Conservation (phyloP, 495 filamentous ascomycete genomes). For the Chaetomidium leptoderma region DNA sequence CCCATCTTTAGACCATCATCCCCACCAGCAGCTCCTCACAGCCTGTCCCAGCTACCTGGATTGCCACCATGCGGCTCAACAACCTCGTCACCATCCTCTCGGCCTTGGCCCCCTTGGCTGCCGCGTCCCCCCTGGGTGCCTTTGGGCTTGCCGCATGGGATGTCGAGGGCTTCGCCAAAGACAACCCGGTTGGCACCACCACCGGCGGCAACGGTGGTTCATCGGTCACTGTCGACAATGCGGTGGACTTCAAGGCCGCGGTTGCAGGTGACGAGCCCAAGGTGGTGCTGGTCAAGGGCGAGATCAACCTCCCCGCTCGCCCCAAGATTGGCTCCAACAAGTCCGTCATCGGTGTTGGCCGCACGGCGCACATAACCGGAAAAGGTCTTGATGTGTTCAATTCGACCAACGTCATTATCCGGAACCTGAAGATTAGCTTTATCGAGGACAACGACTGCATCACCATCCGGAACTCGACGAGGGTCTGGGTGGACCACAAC, state of each 20-base stretch:
- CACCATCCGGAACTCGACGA: conserved; percentile 48
- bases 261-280: conserved; percentile 38
- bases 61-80: conserved; percentile 15
- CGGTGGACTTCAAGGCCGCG: conserved; percentile 47
- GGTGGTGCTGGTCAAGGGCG: conserved; percentile 47
- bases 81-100: conserved; percentile 10
- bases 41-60: not conserved
- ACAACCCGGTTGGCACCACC: conserved; percentile 44
- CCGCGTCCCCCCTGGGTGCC: not conserved
- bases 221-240: conserved; percentile 53
- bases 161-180: conserved; percentile 36
- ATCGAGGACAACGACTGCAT: conserved; percentile 59
- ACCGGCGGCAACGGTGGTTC: conserved; percentile 57
- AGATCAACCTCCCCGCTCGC: conserved; percentile 41
- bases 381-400: conserved; percentile 45
- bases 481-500: conserved; percentile 66
- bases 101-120: not conserved
- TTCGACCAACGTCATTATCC: conserved; percentile 53
- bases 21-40: not conserved
- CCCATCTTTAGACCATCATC: not conserved
- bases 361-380: conserved; percentile 37
- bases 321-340: conserved; percentile 51
- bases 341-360: conserved; percentile 49
- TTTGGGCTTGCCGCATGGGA: conserved; percentile 22
- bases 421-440: conserved; percentile 56